Evolutionary conservation across 176 grass and related monocot genomes (phyloP).

Genomic region (Raddia guianensis): DNA sequence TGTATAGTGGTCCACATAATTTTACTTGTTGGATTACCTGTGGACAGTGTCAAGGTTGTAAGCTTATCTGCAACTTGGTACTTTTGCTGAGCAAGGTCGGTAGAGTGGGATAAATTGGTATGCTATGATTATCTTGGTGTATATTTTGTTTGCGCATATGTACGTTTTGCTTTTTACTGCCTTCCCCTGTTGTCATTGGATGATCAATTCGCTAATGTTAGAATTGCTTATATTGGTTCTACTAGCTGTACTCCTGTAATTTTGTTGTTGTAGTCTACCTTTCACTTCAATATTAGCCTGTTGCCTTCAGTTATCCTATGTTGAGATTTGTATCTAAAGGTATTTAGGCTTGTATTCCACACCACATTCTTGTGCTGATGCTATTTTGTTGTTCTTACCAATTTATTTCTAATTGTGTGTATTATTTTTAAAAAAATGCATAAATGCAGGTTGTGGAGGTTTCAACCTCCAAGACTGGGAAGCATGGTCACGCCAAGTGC

Average conservation of each 20-base stretch:
- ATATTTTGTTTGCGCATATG: neutral
- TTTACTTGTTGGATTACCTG: constrained; percentile 5
- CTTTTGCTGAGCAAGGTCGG: neutral
- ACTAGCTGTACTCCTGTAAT: neutral
- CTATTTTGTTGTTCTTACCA: neutral
- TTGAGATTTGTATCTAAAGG: neutral
- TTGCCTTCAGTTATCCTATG: neutral
- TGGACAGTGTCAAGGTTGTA: neutral
- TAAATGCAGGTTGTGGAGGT: constrained; percentile 53
- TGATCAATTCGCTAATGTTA: neutral
- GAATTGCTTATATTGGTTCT: neutral
- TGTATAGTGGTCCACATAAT: neutral
- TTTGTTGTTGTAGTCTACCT: neutral
- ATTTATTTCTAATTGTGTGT: neutral
- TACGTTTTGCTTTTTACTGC: neutral
- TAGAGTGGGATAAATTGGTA: neutral
- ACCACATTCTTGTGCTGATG: neutral
- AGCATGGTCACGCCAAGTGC: constrained; percentile 60
- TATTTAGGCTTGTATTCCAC: neutral
- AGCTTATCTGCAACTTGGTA: constrained; percentile 17
- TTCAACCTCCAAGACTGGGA: constrained; percentile 67
- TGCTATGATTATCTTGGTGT: neutral
- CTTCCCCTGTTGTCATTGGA: neutral
- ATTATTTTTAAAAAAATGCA: neutral
- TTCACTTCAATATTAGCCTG: neutral